Evolutionary conservation across 495 filamentous ascomycete species (phyloP), one percentile per base, ranked within the genome.

Genomic region (Penicillium dipodomyicola): DNA sequence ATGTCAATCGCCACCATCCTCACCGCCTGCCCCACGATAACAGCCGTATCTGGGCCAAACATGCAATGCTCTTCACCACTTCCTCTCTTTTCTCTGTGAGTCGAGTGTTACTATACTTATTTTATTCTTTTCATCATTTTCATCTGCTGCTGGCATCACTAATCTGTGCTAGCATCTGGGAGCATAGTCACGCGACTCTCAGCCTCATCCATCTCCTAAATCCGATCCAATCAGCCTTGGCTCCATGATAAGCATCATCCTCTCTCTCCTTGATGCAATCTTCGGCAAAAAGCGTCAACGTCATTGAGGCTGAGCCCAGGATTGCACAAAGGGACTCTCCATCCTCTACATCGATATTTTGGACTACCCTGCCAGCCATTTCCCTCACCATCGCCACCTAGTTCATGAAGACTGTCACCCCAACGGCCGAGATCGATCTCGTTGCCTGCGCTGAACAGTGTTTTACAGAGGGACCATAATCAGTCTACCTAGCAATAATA

Each of bases 361-460:
- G 14, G 8, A 27, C 27, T 4, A 29, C 27, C n/a, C 27, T 27
- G 27, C 27, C 19, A 17, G 19, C 30, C 22, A 29, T 47, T 56
- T 65, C 52, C 61, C 62, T 57, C 49, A 39, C 32, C 53, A 59
- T 56, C 63, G 65, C 67, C 62, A 68, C 62, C 33, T 57, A 59
- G 65, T 67, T 68, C 59, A 72, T 72, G 70, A 64, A 63, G 64
- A 54, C 64, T 60, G 62, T 59, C 57, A 46, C 58, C 40, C 49
- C 59, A 61, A 52, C 79, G 29, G 80, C 80, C 37, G 83, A 85
- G 71, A 72, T 82, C 54, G 77, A 57, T 64, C 59, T 67, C 63
- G 59, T 60, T 65, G 57, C 51, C 58, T 33, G 54, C 25, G 41
- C 43, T 59, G 59, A 48, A 47, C n/a, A 39, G 7, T 29, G n/a